Evolutionary conservation across 139 green algal genomes (phyloP).

Genomic region (Chlamydomonas applanata): DNA sequence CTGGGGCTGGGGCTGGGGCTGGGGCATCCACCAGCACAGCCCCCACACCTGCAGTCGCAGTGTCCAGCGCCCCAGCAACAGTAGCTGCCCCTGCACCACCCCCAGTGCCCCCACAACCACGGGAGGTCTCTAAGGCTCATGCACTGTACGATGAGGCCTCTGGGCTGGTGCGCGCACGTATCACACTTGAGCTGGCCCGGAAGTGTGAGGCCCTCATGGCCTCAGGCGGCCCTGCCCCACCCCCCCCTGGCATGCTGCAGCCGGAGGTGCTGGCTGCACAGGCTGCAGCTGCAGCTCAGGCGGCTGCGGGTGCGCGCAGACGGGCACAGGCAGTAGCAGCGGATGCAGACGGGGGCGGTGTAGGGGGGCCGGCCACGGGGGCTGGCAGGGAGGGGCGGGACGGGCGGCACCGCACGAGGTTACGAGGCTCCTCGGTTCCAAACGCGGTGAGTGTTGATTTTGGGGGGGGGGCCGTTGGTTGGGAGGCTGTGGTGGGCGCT

Average conservation of each 20-base stretch:
- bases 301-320: neutral
- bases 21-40: too few species aligned
- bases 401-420: too few species aligned
- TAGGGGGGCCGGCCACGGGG: too few species aligned
- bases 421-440: too few species aligned
- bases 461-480: too few species aligned
- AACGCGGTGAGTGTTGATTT: too few species aligned
- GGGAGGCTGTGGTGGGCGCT: too few species aligned
- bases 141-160: slow-evolving; percentile 49
- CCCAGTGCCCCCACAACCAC: neutral
- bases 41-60: neutral
- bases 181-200: slow-evolving; percentile 44
- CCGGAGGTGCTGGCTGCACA: slow-evolving; percentile 19
- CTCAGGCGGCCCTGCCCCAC: slow-evolving; percentile 42
- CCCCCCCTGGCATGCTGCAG: slow-evolving; percentile 27
- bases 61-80: neutral
- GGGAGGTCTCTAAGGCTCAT: slow-evolving; percentile 34
- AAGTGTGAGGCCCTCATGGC: slow-evolving; percentile 49
- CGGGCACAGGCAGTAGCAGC: too few species aligned
- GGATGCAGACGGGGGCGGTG: too few species aligned
- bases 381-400: too few species aligned
- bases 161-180: slow-evolving; percentile 19
- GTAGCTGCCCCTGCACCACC: neutral
- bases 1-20: too few species aligned
- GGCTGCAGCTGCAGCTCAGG: slow-evolving; percentile 1